A percentile compares a stretch with the other conserved stretches of the same genome.
Evolutionary conservation across 495 filamentous ascomycete species (phyloP).

Genomic region (Penicillium psychrofluorescens): DNA sequence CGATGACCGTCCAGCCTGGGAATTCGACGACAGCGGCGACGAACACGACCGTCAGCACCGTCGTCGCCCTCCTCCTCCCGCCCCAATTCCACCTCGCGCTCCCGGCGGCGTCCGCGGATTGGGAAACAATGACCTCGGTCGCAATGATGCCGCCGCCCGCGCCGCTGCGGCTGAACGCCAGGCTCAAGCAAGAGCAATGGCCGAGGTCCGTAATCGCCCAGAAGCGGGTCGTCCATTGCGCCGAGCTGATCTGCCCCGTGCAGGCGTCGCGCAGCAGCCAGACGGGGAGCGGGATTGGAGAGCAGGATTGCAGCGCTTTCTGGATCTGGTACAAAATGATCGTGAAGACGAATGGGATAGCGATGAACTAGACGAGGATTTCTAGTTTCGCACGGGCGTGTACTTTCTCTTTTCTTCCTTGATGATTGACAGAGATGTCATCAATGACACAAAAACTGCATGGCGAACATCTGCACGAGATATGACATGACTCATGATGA

Average conservation of each 20-base stretch:
- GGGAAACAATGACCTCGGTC: slow-evolving; percentile 1
- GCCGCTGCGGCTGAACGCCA: slow-evolving; percentile 37
- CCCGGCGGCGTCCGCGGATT: slow-evolving; percentile 14
- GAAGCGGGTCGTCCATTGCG: slow-evolving; percentile 8
- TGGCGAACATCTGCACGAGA: too few relatives aligned
- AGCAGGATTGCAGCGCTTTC: slow-evolving; percentile 43
- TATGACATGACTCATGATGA: too few relatives aligned
- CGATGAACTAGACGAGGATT: slow-evolving; percentile 48
- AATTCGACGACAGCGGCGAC: slow-evolving; percentile 25
- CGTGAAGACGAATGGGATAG: slow-evolving; percentile 60
- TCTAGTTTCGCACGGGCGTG: slow-evolving; percentile 5
- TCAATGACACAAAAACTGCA: too few relatives aligned
- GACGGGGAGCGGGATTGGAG: slow-evolving; percentile 5
- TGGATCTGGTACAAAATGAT: slow-evolving; percentile 48
- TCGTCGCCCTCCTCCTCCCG: slow-evolving; percentile 32
- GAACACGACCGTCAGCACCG: slow-evolving; percentile 13
- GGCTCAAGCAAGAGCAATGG: slow-evolving; percentile 38
- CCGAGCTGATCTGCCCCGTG: background rate
- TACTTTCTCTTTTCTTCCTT: too few relatives aligned
- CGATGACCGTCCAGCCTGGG: slow-evolving; percentile 19
- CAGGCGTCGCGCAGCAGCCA: background rate
- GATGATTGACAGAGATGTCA: too few relatives aligned
- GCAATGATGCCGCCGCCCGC: slow-evolving; percentile 26
- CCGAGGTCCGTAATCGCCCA: slow-evolving; percentile 29
- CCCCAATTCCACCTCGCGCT: slow-evolving; percentile 31